Evolutionary conservation across 2,329 filamentous ascomycete species (phyloP), one percentile per base, ranked within the genome.

Genomic region (Chrysoporthe puriensis): DNA sequence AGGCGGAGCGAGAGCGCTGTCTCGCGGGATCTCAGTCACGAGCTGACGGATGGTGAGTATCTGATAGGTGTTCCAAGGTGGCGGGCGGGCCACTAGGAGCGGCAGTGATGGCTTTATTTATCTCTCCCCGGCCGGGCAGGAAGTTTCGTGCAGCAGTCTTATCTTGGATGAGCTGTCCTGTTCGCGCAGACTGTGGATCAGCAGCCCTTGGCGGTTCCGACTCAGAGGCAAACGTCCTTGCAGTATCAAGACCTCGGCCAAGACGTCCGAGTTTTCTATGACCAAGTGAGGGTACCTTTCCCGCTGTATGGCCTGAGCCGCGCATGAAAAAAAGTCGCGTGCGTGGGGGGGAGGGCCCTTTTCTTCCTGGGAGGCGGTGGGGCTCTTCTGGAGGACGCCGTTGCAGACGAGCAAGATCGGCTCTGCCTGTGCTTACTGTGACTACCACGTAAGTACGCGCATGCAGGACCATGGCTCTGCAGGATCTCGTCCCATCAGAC

Each of bases 11-110:
- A 36, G 21, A 48, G 21, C 62, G 52, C 52, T 32, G 58, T 44
- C 43, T 65, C 57, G 66, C 21, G 63, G 59, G 59, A 14, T 66
- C 66, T 68, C 66, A 63, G 63, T 66, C 34, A 66, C 66, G 66
- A 69, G 67, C 64, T 69, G 64, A 69, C 67, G 67, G 66, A 63
- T 61, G 73, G 75, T 75, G 56, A 72, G 76, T 43, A 54, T 34
- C 1, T 16, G 50, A 54, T 54, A 16, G 48, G 54, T 58, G 40
- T 43, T 56, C 36, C 4, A 40, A 9, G 36, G 36, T 40, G 9
- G 5, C 36, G 36, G 36, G 59, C 48, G 58, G 57, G 18, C 36
- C 40, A 26, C 50, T 54, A 34, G 50, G 50, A 54, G 50, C 50
- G 50, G 50, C 50, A 26, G 32, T 54, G 34, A 57, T 57, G 16